These are phyloP conservation scores for Cryphonectria nitschkei DNA, from an alignment of 2,329 filamentous ascomycete species.

Conservation along the genomic window DNA sequence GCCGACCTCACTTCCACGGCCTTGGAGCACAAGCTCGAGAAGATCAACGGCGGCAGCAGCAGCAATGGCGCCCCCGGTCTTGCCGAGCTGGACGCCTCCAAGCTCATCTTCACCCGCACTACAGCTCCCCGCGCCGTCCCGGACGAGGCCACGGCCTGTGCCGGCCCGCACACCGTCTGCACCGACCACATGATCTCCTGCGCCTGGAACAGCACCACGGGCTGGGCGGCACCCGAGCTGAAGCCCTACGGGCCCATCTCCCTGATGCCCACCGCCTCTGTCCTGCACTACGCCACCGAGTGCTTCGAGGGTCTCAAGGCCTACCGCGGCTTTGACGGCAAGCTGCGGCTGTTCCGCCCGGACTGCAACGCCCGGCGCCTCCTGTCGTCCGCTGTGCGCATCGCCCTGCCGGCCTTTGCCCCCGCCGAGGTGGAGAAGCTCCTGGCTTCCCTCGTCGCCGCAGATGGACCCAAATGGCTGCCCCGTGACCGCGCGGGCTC, in stretches of 20 bases:
- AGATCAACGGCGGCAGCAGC: constrained; percentile 36
- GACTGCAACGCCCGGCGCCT: constrained; percentile 71
- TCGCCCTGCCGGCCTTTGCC: constrained; percentile 75
- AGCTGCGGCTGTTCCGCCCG: constrained; percentile 77
- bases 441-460: constrained; percentile 70
- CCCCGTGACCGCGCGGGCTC: constrained; percentile 67
- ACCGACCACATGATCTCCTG: constrained; percentile 87
- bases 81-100: constrained; percentile 65
- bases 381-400: constrained; percentile 62
- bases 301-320: constrained; percentile 87
- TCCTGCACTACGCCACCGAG: constrained; percentile 87
- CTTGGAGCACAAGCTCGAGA: constrained; percentile 53
- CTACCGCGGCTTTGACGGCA: constrained; percentile 77
- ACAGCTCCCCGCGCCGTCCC: constrained; percentile 56
- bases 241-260: constrained; percentile 76
- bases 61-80: constrained; percentile 49
- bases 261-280: constrained; percentile 79
- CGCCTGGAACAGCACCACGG: constrained; percentile 64
- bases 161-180: constrained; percentile 58
- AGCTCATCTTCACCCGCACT: constrained; percentile 59
- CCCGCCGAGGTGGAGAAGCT: constrained; percentile 74
- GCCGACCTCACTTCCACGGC: constrained; percentile 56
- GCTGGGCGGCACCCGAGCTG: constrained; percentile 76
- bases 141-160: constrained; percentile 49
- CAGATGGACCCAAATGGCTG: constrained; percentile 79